A percentile compares a stretch with the other conserved stretches of the same genome.
These are phyloP conservation scores for Plectosphaerella plurivora DNA, from an alignment of 2,329 filamentous ascomycete species.

Conservation along the genomic window DNA sequence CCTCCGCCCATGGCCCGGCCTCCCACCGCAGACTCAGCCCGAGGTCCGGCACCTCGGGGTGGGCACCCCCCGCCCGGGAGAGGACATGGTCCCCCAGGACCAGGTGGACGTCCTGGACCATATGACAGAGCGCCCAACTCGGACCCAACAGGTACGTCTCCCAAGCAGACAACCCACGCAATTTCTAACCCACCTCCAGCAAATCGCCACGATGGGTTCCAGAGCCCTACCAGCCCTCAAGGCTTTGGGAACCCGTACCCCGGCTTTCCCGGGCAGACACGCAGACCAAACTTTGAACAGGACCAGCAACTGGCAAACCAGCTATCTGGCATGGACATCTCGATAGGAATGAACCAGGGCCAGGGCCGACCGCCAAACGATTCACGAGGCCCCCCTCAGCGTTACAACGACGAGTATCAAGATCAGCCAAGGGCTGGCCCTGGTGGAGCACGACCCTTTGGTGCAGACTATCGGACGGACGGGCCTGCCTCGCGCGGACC, in stretches of 20 bases:
- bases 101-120: constrained; percentile 35
- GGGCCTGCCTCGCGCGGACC: constrained; percentile 27
- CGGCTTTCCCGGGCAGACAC: constrained; percentile 33
- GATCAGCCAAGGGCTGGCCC: constrained; percentile 15
- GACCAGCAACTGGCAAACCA: constrained; percentile 34
- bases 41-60: constrained; percentile 31
- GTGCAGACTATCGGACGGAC: constrained; percentile 26
- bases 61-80: constrained; percentile 25
- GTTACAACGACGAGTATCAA: constrained; percentile 26
- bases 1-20: constrained; percentile 37
- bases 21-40: constrained; percentile 30
- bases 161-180: constrained; percentile 1
- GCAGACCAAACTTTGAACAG: constrained; percentile 32
- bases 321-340: constrained; percentile 36
- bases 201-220: constrained; percentile 22
- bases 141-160: constrained; percentile 35
- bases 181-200: constrained; percentile 5
- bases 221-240: constrained; percentile 21
- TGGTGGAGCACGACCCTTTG: constrained; percentile 25
- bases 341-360: constrained; percentile 6
- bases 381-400: constrained; percentile 29
- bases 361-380: constrained; percentile 27
- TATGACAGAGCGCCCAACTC: constrained; percentile 30
- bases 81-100: constrained; percentile 24
- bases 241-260: constrained; percentile 30